Percentiles rank a stretch among this genome's conserved stretches.
phyloP scores from a whole-genome alignment of 164 flowering plant species.

The Stephania japonica region DNA sequence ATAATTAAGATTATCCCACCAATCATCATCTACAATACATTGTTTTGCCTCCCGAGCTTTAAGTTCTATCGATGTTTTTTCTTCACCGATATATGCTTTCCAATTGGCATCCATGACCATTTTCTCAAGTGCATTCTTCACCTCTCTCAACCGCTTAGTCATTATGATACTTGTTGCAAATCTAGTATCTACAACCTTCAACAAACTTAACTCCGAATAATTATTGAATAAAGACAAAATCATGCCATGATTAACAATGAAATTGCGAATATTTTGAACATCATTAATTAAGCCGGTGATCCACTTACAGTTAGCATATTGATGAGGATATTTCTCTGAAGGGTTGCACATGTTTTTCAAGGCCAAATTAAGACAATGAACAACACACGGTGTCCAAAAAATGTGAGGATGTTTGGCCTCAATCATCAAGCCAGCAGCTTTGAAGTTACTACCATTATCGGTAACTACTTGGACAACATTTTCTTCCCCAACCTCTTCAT shows the following conservation, averaged over 20 bases:
- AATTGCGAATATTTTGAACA: neutral
- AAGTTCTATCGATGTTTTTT: too few relatives aligned
- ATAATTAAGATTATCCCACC: too few relatives aligned
- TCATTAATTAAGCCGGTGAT: neutral
- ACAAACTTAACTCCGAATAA: neutral
- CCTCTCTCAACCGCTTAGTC: neutral
- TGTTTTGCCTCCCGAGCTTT: too few relatives aligned
- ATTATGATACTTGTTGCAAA: slow-evolving; percentile 3
- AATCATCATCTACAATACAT: too few relatives aligned
- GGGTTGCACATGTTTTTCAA: slow-evolving; percentile 3
- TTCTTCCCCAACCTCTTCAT: neutral
- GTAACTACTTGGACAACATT: slow-evolving; percentile 3
- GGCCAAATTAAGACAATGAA: slow-evolving; percentile 4
- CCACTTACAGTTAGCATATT: neutral
- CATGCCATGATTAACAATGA: slow-evolving; percentile 6
- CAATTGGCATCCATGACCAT: too few relatives aligned
- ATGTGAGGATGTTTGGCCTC: slow-evolving; percentile 5
- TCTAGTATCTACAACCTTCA: neutral
- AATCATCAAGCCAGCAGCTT: neutral
- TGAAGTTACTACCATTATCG: slow-evolving; percentile 1
- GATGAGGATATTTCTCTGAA: neutral
- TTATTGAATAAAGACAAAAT: slow-evolving; percentile 2
- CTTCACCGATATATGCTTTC: too few relatives aligned
- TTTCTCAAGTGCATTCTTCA: too few relatives aligned
- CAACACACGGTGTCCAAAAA: slow-evolving; percentile 8